Base-by-base conservation (phyloP, 371 early-diverging fungal genomes). In the Phascolomyces articulosus region DNA sequence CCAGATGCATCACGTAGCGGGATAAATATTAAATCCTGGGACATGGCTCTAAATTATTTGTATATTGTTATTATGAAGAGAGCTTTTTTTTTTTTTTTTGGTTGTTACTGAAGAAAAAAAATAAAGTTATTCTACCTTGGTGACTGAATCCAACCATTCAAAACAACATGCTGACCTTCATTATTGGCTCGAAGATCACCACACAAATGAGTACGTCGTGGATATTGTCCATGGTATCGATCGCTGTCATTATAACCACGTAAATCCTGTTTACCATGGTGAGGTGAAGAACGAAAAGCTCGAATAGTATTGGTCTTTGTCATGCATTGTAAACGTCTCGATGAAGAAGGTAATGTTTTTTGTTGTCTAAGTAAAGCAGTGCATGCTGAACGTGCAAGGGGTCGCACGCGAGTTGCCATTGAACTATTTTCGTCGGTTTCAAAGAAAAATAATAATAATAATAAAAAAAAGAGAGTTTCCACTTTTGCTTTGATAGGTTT, bases 121-220 rank as follows among this genome's bases (percentile, higher is more conserved):
- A 47, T 13, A 24, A 47, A 10, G 54, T 38, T 7, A 8, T 1
- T 20, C 15, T 74, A 86, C 88, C 90, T 85, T 31, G 91, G 70
- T 53, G 79, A 78, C 64, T 89, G 91, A 6, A 87, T 87, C 94
- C 94, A 93, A 16, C 94, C 94, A 67, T 86, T 86, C 26, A 93
- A 70, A 2, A 84, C 83, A 40, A 92, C 92, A 8, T 68, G 69
- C 65, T 90, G 77, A 13, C 88, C 90, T 40, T 85, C 77, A 65
- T 89, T 72, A 8, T 61, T 27, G 28, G 68, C 70, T 26, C 75
- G 69, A 24, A 93, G 70, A 9, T 89, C 83, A 18, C 91, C 91
- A 65, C 92, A 92, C 20, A 77, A 84, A 71, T 93, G 93, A 3
- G 92, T 90, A 51, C 92, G 79, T 40, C 69, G 60, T 9, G 86